A percentile compares a stretch with the other conserved stretches of the same genome.
Evolutionary conservation across 768 basidiomycete genomes (phyloP).

Genomic region (Leccinum rimulosum): DNA sequence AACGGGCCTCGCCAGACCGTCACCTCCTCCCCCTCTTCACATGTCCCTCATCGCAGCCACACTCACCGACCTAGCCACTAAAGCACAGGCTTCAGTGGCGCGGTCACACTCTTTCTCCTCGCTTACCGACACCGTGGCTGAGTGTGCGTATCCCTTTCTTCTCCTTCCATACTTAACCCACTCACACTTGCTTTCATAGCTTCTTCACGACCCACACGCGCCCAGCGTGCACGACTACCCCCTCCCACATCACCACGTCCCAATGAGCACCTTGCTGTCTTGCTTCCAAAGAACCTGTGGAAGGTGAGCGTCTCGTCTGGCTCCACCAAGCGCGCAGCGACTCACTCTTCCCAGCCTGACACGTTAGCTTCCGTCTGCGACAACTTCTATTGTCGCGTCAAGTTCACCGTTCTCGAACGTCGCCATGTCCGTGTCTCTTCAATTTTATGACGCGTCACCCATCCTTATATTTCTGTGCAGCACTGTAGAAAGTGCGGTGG

Average conservation of each 20-base stretch:
- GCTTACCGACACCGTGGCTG: constrained; percentile 5
- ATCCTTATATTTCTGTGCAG: constrained; percentile 36
- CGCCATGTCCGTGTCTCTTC: constrained; percentile 56
- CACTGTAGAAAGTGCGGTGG: constrained; percentile 87
- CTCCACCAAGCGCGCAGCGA: background rate
- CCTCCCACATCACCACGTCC: constrained; percentile 24
- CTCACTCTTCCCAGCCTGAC: constrained; percentile 51
- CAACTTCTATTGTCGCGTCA: constrained; percentile 65
- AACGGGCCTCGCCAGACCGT: constrained; percentile 1
- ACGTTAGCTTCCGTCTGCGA: constrained; percentile 61
- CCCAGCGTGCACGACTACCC: constrained; percentile 16
- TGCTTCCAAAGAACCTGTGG: constrained; percentile 69
- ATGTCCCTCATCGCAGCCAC: constrained; percentile 31
- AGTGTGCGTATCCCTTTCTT: constrained; percentile 11
- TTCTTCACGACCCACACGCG: constrained; percentile 21
- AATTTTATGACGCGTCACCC: background rate
- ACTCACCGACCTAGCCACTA: constrained; percentile 28
- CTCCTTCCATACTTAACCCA: background rate
- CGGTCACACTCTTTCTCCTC: constrained; percentile 5
- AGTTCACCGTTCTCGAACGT: constrained; percentile 69
- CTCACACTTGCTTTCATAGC: constrained; percentile 10
- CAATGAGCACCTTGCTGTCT: constrained; percentile 78
- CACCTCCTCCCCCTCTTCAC: constrained; percentile 14
- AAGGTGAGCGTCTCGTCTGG: constrained; percentile 46
- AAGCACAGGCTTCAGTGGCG: constrained; percentile 22